Conservation (phyloP, 164 flowering plant species). For the Buxus sempervirens region DNA sequence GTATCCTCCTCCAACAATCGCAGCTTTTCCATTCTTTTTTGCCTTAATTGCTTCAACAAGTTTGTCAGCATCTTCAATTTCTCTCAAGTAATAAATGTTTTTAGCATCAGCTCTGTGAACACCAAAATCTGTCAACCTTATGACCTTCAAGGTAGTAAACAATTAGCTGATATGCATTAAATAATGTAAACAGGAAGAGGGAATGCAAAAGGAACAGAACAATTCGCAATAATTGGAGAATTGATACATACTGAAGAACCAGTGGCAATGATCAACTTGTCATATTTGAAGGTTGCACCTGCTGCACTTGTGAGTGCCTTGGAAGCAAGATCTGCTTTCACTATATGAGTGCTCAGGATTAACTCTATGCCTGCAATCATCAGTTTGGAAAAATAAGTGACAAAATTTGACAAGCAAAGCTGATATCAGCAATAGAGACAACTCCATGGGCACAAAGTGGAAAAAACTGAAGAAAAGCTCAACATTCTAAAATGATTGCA, state of each 20-base stretch:
- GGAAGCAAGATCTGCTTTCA: slow-evolving; percentile 71
- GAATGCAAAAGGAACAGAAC: not conserved
- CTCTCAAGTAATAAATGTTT: slow-evolving; percentile 73
- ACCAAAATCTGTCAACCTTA: slow-evolving; percentile 62
- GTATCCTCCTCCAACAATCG: slow-evolving; percentile 83
- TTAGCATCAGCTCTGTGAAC: slow-evolving; percentile 74
- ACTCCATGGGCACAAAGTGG: not conserved
- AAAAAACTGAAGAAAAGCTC: not conserved
- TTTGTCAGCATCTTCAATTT: slow-evolving; percentile 72
- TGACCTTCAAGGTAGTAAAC: slow-evolving; percentile 40
- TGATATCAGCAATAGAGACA: not conserved
- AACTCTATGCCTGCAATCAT: slow-evolving; percentile 57
- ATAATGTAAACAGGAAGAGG: too few relatives aligned
- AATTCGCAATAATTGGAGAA: not conserved
- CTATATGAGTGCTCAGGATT: slow-evolving; percentile 64
- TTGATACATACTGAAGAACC: slow-evolving; percentile 54
- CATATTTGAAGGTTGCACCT: slow-evolving; percentile 52
- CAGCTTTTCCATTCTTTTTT: slow-evolving; percentile 63
- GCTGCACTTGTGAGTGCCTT: slow-evolving; percentile 54
- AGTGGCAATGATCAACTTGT: slow-evolving; percentile 59
- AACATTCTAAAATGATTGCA: not conserved
- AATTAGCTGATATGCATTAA: not conserved
- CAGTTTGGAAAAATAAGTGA: not conserved
- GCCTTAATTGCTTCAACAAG: slow-evolving; percentile 61
- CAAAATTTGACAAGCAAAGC: not conserved